A percentile compares a stretch with the other conserved stretches of the same genome.
phyloP scores from a whole-genome alignment of 176 grass and related monocot species.

The Secale cereale region DNA sequence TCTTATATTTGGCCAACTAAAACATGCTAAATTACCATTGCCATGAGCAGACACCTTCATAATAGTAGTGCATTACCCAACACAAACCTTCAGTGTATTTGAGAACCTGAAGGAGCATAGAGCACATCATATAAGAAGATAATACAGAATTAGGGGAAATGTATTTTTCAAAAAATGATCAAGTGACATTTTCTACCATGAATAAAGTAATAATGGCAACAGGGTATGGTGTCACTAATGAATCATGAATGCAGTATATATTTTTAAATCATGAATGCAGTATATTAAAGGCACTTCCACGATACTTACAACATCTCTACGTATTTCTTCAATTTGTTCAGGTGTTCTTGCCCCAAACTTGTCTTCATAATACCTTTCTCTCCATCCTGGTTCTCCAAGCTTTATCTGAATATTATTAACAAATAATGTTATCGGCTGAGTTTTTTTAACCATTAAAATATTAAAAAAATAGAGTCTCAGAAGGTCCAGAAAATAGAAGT shows the following conservation, averaged over 20 bases:
- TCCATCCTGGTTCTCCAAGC: slow-evolving; percentile 96
- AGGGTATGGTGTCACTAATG: too few relatives aligned
- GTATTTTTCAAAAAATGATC: not conserved
- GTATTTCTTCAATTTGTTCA: slow-evolving; percentile 71
- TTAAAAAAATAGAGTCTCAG: slow-evolving; percentile 5
- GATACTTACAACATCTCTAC: slow-evolving; percentile 82
- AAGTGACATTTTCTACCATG: not conserved
- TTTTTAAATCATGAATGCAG: not conserved
- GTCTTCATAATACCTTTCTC: slow-evolving; percentile 92
- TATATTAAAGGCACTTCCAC: slow-evolving; percentile 21
- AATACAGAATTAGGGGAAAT: not conserved
- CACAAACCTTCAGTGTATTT: slow-evolving; percentile 95
- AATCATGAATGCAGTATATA: too few relatives aligned
- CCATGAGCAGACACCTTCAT: slow-evolving; percentile 98
- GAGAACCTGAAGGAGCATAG: slow-evolving; percentile 44
- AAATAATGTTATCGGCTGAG: slow-evolving; percentile 22
- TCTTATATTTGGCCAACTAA: slow-evolving; percentile 7
- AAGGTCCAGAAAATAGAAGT: not conserved
- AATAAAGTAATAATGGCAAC: not conserved
- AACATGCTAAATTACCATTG: slow-evolving; percentile 58
- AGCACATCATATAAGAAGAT: slow-evolving; percentile 4
- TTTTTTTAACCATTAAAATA: not conserved
- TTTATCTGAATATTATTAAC: slow-evolving; percentile 59
- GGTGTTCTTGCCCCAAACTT: slow-evolving; percentile 81
- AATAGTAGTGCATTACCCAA: slow-evolving; percentile 99